A percentile compares a stretch with the other conserved stretches of the same genome.
These are phyloP conservation scores for Russula brevipes DNA, from an alignment of 768 basidiomycete genomes.

Conservation along the genomic window DNA sequence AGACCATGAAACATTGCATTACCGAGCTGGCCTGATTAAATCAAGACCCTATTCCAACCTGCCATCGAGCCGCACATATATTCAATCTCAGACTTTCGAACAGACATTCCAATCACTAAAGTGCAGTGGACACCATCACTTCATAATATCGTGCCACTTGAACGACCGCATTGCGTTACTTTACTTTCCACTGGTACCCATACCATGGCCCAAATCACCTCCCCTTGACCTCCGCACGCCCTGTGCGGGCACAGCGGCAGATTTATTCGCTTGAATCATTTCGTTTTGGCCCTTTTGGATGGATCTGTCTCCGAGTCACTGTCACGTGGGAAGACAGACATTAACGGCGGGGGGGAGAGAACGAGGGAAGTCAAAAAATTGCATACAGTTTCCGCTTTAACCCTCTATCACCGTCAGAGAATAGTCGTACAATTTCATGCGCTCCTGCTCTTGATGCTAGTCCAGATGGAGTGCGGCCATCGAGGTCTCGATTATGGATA, in stretches of 20 bases:
- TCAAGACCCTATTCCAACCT: too few relatives aligned
- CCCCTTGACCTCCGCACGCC: slow-evolving; percentile 34
- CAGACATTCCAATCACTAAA: too few relatives aligned
- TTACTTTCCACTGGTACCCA: too few relatives aligned
- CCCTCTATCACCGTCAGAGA: not conserved
- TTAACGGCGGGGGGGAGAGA: not conserved
- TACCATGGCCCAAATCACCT: too few relatives aligned
- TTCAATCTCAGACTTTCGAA: too few relatives aligned
- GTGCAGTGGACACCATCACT: too few relatives aligned
- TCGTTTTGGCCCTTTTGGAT: slow-evolving; percentile 55
- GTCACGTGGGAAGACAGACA: not conserved
- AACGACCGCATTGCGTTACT: too few relatives aligned
- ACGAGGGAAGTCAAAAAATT: not conserved
- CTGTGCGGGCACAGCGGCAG: slow-evolving; percentile 28
- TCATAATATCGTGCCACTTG: too few relatives aligned
- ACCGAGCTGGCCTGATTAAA: too few relatives aligned
- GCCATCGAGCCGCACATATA: too few relatives aligned
- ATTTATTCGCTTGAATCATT: slow-evolving; percentile 32
- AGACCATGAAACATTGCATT: too few relatives aligned
- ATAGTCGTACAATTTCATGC: not conserved
- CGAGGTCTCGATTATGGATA: not conserved
- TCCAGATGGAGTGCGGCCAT: not conserved
- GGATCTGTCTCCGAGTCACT: slow-evolving; percentile 12
- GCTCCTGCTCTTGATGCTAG: not conserved
- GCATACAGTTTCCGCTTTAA: slow-evolving; percentile 70